phyloP scores from a whole-genome alignment of 2,329 filamentous ascomycete species.

The Trichoderma guizhouense region DNA sequence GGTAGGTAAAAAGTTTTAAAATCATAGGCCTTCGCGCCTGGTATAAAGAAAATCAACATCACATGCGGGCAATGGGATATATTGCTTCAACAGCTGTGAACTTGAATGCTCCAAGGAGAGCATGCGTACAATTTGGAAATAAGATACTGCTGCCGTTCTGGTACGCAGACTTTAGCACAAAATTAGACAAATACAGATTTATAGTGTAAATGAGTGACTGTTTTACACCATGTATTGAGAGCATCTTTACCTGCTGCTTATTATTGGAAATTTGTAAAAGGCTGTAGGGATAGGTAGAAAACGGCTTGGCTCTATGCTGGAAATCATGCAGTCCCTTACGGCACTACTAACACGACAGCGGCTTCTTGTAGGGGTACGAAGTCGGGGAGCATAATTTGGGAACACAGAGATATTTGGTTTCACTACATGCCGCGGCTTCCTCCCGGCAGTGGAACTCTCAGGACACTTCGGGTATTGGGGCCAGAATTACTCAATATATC shows the following conservation, averaged over 20 bases:
- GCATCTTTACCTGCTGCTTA: background rate
- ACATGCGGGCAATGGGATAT: background rate
- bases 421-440: background rate
- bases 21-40: background rate
- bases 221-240: background rate
- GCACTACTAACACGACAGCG: background rate
- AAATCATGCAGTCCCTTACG: background rate
- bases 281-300: background rate
- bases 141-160: background rate
- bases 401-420: background rate
- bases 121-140: background rate
- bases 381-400: background rate
- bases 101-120: background rate
- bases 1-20: background rate
- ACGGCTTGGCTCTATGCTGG: background rate
- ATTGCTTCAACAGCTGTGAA: conserved; percentile 9
- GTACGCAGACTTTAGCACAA: background rate
- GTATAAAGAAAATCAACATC: background rate
- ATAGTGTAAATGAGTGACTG: background rate
- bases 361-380: background rate
- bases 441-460: background rate
- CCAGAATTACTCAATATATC: background rate
- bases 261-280: background rate
- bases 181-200: background rate
- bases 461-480: background rate